Percentiles rank a stretch among this genome's conserved stretches.
phyloP scores from a whole-genome alignment of 2,329 filamentous ascomycete species.

The Penicillium psychrosexuale region DNA sequence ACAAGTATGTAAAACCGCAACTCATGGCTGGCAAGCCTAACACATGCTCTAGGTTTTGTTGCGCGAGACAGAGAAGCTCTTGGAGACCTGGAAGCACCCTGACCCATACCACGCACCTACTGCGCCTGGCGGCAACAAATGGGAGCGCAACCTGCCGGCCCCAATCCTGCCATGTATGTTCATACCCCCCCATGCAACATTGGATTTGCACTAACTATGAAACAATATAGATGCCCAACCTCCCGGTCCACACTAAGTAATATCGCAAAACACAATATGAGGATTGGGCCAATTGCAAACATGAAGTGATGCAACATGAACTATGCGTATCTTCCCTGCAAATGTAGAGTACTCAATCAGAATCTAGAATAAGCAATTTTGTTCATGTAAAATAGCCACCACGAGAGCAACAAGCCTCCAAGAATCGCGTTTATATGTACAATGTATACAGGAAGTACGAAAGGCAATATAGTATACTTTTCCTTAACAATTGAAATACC shows the following conservation, averaged over 20 bases:
- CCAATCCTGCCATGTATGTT: constrained; percentile 77
- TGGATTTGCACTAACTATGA: constrained; percentile 3
- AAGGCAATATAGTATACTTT: not conserved
- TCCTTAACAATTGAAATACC: constrained; percentile 12
- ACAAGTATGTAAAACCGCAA: constrained; percentile 56
- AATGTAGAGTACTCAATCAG: not conserved
- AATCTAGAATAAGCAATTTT: not conserved
- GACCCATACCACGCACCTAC: constrained; percentile 88
- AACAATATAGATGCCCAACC: constrained; percentile 23
- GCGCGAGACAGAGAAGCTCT: constrained; percentile 79
- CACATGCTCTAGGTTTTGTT: constrained; percentile 64
- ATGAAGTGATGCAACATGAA: constrained; percentile 1
- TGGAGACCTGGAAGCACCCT: constrained; percentile 96
- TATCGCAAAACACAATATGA: constrained; percentile 1
- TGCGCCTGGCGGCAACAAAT: constrained; percentile 94
- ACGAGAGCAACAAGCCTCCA: not conserved
- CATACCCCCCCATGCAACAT: not conserved
- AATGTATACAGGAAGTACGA: not conserved
- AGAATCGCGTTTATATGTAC: not conserved
- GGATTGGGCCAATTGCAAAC: not conserved
- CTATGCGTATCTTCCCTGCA: not conserved
- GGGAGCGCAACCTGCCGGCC: constrained; percentile 83
- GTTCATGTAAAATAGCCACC: not conserved
- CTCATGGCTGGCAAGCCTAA: not conserved
- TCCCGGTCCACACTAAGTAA: constrained; percentile 23